phyloP scores from a whole-genome alignment of 306 rosid genomes.

The Herpetospermum pedunculosum region DNA sequence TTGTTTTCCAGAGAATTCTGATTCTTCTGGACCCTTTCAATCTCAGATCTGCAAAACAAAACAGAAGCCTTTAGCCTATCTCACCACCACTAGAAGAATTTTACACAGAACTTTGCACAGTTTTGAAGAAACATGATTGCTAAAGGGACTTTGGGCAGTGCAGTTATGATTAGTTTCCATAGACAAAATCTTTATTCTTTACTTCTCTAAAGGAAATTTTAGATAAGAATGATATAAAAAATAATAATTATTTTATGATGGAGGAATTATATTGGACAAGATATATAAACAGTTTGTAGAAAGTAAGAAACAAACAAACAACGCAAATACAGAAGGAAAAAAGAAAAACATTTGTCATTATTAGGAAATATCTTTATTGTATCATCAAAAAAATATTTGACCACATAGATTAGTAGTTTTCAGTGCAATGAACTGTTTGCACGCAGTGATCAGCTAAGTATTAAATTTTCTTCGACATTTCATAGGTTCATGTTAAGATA shows the following conservation, averaged over 20 bases:
- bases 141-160: neutral
- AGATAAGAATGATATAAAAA: neutral
- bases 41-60: constrained; percentile 52
- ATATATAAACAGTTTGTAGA: neutral
- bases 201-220: neutral
- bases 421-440: neutral
- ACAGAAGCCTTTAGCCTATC: neutral
- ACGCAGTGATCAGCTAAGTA: neutral
- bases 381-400: neutral
- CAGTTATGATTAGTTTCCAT: neutral
- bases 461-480: too few relatives aligned
- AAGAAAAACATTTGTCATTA: neutral
- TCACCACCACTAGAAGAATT: neutral
- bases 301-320: neutral
- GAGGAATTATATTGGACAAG: neutral
- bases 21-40: constrained; percentile 49
- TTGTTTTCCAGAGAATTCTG: constrained; percentile 63
- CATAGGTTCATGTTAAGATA: too few relatives aligned
- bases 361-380: neutral
- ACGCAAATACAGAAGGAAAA: neutral
- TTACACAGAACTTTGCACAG: neutral
- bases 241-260: neutral
- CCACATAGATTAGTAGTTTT: neutral
- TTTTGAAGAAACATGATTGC: neutral
- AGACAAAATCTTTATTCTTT: neutral